These are phyloP conservation scores for Oryza brachyantha DNA, from an alignment of 176 grass and related monocot genomes.

Conservation along the genomic window DNA sequence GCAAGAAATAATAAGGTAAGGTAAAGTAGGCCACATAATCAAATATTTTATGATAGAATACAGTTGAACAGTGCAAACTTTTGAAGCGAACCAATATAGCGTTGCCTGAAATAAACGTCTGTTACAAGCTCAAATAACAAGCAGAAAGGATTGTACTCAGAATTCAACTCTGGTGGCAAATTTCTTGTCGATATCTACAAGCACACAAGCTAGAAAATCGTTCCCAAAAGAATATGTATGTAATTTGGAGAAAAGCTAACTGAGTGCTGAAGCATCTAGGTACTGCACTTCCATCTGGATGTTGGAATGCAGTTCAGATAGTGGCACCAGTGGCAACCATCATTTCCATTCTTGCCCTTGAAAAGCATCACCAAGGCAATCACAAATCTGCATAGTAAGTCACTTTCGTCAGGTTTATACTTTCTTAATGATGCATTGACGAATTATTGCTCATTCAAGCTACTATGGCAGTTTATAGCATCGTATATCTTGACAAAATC, in stretches of 20 bases:
- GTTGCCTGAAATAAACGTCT: background rate
- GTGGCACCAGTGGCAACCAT: slow-evolving; percentile 89
- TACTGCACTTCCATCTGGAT: slow-evolving; percentile 78
- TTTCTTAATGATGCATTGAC: background rate
- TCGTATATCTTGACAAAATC: background rate
- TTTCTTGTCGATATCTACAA: slow-evolving; percentile 16
- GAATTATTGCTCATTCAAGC: background rate
- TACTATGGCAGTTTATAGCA: background rate
- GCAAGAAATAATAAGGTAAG: background rate
- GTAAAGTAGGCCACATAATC: background rate
- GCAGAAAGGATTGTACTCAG: background rate
- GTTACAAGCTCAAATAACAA: slow-evolving; percentile 4
- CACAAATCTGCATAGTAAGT: slow-evolving; percentile 45
- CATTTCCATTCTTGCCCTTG: slow-evolving; percentile 89
- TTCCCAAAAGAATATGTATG: background rate
- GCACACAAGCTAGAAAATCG: background rate
- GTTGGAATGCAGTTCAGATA: slow-evolving; percentile 86
- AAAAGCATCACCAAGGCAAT: slow-evolving; percentile 74
- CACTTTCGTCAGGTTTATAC: slow-evolving; percentile 7
- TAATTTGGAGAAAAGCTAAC: background rate
- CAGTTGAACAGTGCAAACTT: background rate
- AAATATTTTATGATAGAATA: background rate
- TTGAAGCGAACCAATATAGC: background rate
- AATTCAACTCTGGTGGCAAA: background rate
- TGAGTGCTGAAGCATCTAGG: slow-evolving; percentile 25